Evolutionary conservation across 192 early-diverging fungal species (phyloP).

Genomic region (Podila minutissima): DNA sequence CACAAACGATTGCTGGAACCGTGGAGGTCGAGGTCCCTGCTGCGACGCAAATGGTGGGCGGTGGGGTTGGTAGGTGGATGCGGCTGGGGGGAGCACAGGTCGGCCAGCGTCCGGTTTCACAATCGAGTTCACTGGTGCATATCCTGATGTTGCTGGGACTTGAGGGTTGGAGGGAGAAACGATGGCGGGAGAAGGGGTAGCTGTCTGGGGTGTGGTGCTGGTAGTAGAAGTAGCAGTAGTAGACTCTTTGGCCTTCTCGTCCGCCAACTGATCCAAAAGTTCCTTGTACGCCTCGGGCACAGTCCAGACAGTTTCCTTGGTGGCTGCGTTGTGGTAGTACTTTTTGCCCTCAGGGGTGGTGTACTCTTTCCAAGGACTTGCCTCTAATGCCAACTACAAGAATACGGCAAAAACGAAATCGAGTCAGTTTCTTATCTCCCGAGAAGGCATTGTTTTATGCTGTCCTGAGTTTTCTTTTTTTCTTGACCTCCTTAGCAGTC

Average conservation of each 20-base stretch:
- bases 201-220: neutral
- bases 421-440: too few species aligned
- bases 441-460: too few species aligned
- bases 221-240: neutral
- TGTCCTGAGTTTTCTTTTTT: too few species aligned
- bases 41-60: conserved; percentile 17
- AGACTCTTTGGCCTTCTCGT: conserved; percentile 39
- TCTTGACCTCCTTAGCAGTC: conserved; percentile 70
- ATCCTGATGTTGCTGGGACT: neutral
- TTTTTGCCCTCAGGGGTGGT: conserved; percentile 77
- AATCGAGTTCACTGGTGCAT: neutral
- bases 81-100: neutral
- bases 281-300: conserved; percentile 80
- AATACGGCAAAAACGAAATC: too few species aligned
- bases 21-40: conserved; percentile 31
- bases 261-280: conserved; percentile 45
- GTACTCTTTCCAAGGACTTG: conserved; percentile 88
- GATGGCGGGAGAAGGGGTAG: neutral
- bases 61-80: neutral
- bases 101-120: neutral
- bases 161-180: neutral
- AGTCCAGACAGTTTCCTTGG: conserved; percentile 89
- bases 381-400: conserved; percentile 60
- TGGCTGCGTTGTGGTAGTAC: conserved; percentile 86
- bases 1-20: conserved; percentile 33